These are phyloP conservation scores for Bruguiera parviflora DNA, from an alignment of 345 rosid species.

Conservation along the genomic window DNA sequence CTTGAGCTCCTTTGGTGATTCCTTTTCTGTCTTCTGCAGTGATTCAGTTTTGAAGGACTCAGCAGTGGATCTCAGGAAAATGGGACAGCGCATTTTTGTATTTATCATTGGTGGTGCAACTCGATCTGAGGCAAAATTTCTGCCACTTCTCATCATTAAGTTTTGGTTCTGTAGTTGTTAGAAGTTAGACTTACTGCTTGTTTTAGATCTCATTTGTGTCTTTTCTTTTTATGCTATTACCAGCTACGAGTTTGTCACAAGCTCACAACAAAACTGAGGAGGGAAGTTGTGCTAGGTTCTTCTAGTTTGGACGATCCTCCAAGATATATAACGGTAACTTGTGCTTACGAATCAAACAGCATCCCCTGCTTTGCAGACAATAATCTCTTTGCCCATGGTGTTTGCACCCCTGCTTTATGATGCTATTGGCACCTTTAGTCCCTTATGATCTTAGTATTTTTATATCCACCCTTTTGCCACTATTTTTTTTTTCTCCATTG, in stretches of 20 bases:
- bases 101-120: constrained; percentile 95
- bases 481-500: not conserved
- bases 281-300: constrained; percentile 84
- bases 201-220: constrained; percentile 6
- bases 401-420: too few species aligned
- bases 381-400: too few species aligned
- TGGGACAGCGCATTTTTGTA: constrained; percentile 85
- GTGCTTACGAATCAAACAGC: not conserved
- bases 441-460: too few species aligned
- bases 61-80: constrained; percentile 52
- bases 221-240: not conserved
- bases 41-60: constrained; percentile 63
- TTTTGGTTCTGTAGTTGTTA: not conserved
- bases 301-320: constrained; percentile 84
- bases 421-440: too few species aligned
- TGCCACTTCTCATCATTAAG: not conserved
- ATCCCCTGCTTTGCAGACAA: too few species aligned
- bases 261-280: constrained; percentile 69
- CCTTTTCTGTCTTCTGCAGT: constrained; percentile 31
- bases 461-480: not conserved
- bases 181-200: not conserved
- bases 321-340: constrained; percentile 57
- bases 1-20: constrained; percentile 19
- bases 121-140: constrained; percentile 70
- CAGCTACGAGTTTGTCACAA: constrained; percentile 93